Evolutionary conservation across 495 filamentous ascomycete species (phyloP), one percentile per base, ranked within the genome.

Genomic region (Xylaria palmicola): DNA sequence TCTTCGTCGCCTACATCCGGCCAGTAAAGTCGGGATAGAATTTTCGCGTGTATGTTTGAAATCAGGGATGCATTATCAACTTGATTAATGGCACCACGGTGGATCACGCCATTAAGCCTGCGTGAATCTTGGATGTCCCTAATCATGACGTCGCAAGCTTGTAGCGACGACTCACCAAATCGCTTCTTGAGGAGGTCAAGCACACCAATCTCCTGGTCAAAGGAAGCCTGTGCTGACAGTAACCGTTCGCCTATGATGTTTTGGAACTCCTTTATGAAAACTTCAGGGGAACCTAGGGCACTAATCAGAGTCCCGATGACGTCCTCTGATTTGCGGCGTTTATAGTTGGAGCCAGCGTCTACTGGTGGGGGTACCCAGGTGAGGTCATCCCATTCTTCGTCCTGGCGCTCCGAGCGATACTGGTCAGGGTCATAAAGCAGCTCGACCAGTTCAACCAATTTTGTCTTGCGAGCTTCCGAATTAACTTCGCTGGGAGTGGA

Each of bases 101-200:
- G 74, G 30, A 96, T 90, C 26, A 79, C 71, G 26, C 74, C 67
- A 67, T 96, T 86, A 48, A 94, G 82, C 45, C 86, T 82, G 45
- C 83, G 80, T 12, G 92, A 97, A 67, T 97, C 92, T 48, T 87
- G 82, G n/a, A 98, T 88, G 74, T 99, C 94, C 47, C 87, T 88
- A 27, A 98, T 83, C 94, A 99, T 99, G 59, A 99, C 94, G 67
- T 98, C 92, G 74, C 91, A 96, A 43, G 88, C 87, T 70, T 98
- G 94, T 43, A 97, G 77, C 8, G 88, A 83, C 4, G 85, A 81
- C 64, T 96, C 92, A 15, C 93, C 95, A 53, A 97, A 93, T 6
- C 93, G 88, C 7, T 89, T 74, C 74, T 96, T 98, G 44, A 98
- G 82, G 6, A 98, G 80, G 52, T 96, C 89, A 4, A 98, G 83